These are phyloP conservation scores for Pseudogymnoascus pannorum DNA, from an alignment of 2,329 filamentous ascomycete species.

Conservation along the genomic window DNA sequence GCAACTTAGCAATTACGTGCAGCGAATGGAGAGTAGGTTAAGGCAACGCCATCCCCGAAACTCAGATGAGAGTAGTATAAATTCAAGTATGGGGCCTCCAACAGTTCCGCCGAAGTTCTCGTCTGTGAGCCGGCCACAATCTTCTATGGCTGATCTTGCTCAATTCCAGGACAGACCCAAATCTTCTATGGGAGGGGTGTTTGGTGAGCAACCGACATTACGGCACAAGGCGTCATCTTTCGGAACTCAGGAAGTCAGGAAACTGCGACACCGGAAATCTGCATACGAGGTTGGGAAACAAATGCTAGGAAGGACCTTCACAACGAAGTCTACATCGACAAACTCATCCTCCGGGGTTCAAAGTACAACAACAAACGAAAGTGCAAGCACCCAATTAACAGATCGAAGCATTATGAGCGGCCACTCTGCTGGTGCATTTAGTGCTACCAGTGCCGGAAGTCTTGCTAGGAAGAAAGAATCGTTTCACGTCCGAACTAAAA, in stretches of 20 bases:
- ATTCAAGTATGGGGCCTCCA: conserved; percentile 16
- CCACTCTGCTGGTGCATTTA: conserved; percentile 80
- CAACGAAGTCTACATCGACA: conserved; percentile 79
- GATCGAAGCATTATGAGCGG: conserved; percentile 90
- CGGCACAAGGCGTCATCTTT: neutral
- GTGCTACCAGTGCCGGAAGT: conserved; percentile 91
- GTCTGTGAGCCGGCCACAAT: conserved; percentile 7
- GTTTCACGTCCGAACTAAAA: conserved; percentile 48
- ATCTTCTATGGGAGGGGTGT: conserved; percentile 46
- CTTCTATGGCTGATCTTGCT: conserved; percentile 21
- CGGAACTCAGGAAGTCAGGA: conserved; percentile 20
- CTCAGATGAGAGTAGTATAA: conserved; percentile 6
- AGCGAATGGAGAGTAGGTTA: conserved; percentile 82
- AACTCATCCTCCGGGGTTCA: conserved; percentile 67
- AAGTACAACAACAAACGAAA: conserved; percentile 57
- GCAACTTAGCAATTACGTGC: conserved; percentile 77
- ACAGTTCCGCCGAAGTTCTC: conserved; percentile 38
- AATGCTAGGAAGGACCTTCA: conserved; percentile 70
- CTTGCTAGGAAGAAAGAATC: conserved; percentile 64
- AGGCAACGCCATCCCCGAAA: conserved; percentile 21
- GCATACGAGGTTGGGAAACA: conserved; percentile 69
- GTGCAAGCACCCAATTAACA: conserved; percentile 68
- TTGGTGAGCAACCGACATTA: conserved; percentile 28
- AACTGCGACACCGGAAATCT: conserved; percentile 60
- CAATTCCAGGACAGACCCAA: conserved; percentile 46